A percentile compares a stretch with the other conserved stretches of the same genome.
Evolutionary conservation across 2,329 filamentous ascomycete species (phyloP).

Genomic region (Graphium sp.): DNA sequence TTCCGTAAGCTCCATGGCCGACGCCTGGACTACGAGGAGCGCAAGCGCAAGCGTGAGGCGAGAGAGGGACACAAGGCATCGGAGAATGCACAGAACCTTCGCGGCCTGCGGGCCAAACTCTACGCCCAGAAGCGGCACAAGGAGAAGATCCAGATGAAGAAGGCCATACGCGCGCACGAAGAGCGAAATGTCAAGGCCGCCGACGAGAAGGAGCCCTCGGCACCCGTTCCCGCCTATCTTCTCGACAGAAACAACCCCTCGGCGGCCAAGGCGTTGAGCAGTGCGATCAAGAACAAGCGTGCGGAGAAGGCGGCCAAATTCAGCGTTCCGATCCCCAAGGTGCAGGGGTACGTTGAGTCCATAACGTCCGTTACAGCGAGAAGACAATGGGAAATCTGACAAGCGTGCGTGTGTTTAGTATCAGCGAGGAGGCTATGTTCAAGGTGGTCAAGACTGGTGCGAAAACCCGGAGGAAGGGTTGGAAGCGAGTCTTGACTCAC

Average conservation of each 20-base stretch:
- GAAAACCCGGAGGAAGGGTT: constrained; percentile 75
- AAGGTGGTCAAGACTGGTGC: constrained; percentile 91
- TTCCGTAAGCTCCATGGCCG: constrained; percentile 41
- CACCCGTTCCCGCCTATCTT: constrained; percentile 81
- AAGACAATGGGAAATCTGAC: not conserved
- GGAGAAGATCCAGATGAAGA: constrained; percentile 98
- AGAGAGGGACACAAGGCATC: constrained; percentile 80
- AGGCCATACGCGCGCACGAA: constrained; percentile 87
- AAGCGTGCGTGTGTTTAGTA: no score
- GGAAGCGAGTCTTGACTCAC: constrained; percentile 54
- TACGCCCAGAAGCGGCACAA: constrained; percentile 86
- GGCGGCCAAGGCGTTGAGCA: constrained; percentile 53
- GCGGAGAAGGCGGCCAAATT: constrained; percentile 90
- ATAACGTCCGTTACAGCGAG: constrained; percentile 7
- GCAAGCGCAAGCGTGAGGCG: constrained; percentile 69
- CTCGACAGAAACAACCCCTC: constrained; percentile 59
- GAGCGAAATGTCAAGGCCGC: constrained; percentile 89
- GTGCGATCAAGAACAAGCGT: constrained; percentile 90
- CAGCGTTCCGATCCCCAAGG: constrained; percentile 81
- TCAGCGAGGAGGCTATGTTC: constrained; percentile 95
- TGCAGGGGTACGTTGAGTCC: no score
- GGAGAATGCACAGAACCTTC: constrained; percentile 82
- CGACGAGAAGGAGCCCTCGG: constrained; percentile 60
- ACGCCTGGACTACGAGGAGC: constrained; percentile 67
- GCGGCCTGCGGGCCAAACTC: constrained; percentile 81